A percentile compares a stretch with the other conserved stretches of the same genome.
phyloP scores from a whole-genome alignment of 2,329 filamentous ascomycete species.

The Colletotrichum tropicicola region DNA sequence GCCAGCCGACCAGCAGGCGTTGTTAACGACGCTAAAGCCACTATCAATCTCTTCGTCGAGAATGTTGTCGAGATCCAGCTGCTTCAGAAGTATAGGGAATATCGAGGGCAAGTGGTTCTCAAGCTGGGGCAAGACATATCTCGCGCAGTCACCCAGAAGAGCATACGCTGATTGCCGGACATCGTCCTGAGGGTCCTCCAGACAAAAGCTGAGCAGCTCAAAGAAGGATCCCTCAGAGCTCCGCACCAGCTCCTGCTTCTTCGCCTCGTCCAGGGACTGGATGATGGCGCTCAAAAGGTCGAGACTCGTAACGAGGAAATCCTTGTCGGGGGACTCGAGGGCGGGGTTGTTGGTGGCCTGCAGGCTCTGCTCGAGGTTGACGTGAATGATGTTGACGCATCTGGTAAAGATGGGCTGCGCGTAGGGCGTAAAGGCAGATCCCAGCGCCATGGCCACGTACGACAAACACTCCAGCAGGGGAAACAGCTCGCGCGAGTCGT shows the following conservation, averaged over 20 bases:
- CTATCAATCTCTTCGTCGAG: constrained; percentile 83
- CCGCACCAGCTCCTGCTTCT: constrained; percentile 80
- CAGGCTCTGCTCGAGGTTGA: constrained; percentile 85
- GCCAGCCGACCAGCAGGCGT: constrained; percentile 95
- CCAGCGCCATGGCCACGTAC: constrained; percentile 89
- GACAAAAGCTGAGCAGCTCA: constrained; percentile 87
- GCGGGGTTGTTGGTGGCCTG: constrained; percentile 73
- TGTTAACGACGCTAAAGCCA: constrained; percentile 94
- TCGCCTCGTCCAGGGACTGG: constrained; percentile 80
- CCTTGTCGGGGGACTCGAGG: constrained; percentile 88
- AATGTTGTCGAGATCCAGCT: constrained; percentile 83
- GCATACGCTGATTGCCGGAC: constrained; percentile 97
- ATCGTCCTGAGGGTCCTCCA: constrained; percentile 91
- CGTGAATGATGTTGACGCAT: constrained; percentile 90
- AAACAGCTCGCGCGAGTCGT: constrained; percentile 93
- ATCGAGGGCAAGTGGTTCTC: constrained; percentile 77
- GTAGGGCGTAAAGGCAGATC: constrained; percentile 83
- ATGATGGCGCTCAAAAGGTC: constrained; percentile 94
- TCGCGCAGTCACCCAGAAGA: constrained; percentile 91
- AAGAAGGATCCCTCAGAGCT: constrained; percentile 86
- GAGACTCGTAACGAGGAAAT: constrained; percentile 94
- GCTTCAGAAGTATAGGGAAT: constrained; percentile 83
- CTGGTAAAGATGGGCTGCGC: constrained; percentile 86
- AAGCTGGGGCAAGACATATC: constrained; percentile 87
- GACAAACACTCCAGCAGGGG: constrained; percentile 96